phyloP scores from a whole-genome alignment of 2,329 filamentous ascomycete species.

The Neophaeococcomyces aloes region DNA sequence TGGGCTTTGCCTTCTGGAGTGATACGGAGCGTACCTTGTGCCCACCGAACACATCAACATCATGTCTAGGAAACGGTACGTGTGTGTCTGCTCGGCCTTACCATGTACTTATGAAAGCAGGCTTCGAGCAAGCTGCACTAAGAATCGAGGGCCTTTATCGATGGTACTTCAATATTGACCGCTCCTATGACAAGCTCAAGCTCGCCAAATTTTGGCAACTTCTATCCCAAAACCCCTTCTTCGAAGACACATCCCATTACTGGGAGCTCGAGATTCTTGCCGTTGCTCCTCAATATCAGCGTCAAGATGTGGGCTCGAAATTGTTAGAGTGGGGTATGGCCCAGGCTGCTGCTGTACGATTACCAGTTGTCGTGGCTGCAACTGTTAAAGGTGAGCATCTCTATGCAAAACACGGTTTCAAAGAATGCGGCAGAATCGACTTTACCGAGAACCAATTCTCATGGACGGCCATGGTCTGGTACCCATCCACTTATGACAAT shows the following conservation, averaged over 20 bases:
- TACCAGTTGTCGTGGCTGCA: conserved; percentile 23
- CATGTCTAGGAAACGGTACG: conserved; percentile 13
- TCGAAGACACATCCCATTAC: conserved; percentile 15
- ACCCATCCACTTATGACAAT: conserved; percentile 2
- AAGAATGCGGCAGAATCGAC: conserved; percentile 15
- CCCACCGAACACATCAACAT: background rate
- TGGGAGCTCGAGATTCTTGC: conserved; percentile 22
- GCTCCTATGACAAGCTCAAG: conserved; percentile 6
- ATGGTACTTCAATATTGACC: conserved; percentile 13
- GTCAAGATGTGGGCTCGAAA: conserved; percentile 23
- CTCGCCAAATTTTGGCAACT: conserved; percentile 8
- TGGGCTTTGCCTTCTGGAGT: conserved; percentile 15
- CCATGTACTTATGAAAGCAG: conserved; percentile 8
- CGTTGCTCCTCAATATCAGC: conserved; percentile 22
- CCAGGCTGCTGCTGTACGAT: conserved; percentile 16
- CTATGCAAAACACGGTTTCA: conserved; percentile 25
- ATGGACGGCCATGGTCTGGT: conserved; percentile 13
- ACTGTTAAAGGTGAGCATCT: conserved; percentile 21
- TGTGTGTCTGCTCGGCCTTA: too few relatives aligned
- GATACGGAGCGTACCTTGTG: conserved; percentile 5
- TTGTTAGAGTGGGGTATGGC: conserved; percentile 22
- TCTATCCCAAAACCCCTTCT: conserved; percentile 10
- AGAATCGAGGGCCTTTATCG: conserved; percentile 11
- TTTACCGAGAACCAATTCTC: conserved; percentile 3
- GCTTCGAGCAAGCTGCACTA: conserved; percentile 13